Evolutionary conservation across 768 basidiomycete species (phyloP), one percentile per base, ranked within the genome.

Genomic region (Brasilioporus rufonigricans): DNA sequence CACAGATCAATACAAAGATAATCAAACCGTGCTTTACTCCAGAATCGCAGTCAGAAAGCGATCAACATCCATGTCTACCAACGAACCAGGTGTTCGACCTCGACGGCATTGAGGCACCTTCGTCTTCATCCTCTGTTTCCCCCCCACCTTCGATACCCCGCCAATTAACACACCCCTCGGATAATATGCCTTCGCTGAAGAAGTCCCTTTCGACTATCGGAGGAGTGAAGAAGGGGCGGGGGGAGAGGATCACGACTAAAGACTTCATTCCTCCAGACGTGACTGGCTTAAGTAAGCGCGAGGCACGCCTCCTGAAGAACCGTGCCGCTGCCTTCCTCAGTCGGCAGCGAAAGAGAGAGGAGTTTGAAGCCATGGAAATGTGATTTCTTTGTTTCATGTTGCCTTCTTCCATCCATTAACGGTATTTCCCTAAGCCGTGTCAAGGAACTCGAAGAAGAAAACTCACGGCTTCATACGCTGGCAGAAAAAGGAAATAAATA

Each of bases 311-410:
- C 10, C 89, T 94, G 53, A 94, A 94, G 79, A 94, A 94, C 74
- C 82, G 92, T 53, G 92, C 92, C 13, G 92, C 92, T 12, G 92
- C 92, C 55, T 94, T 94, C 76, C 86, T 94, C 67, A 88, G 86
- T 73, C 80, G 92, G 69, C 92, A 94, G 71, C 80, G 92, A 64
- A 94, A 94, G 73, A 84, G 92, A 52, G 92, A 94, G 74, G 91
- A 93, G 74, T 94, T 92, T 65, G 92, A 94, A 73, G 77, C 69
- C 65, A 93, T 94, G 89, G 92, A 93, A 78, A 73, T 88, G 90
- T 93, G 75, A 75, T 88, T 85, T 52, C 64, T 55, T 52, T 44
- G 9, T 64, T 16, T 31, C 35, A n/a, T 53, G 41, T 29, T 50
- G 14, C 21, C 39, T 13, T 18, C 45, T 57, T 57, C 49, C 33